These are phyloP conservation scores for Gastrolobium bilobum DNA, from an alignment of 306 rosid genomes.

Conservation along the genomic window DNA sequence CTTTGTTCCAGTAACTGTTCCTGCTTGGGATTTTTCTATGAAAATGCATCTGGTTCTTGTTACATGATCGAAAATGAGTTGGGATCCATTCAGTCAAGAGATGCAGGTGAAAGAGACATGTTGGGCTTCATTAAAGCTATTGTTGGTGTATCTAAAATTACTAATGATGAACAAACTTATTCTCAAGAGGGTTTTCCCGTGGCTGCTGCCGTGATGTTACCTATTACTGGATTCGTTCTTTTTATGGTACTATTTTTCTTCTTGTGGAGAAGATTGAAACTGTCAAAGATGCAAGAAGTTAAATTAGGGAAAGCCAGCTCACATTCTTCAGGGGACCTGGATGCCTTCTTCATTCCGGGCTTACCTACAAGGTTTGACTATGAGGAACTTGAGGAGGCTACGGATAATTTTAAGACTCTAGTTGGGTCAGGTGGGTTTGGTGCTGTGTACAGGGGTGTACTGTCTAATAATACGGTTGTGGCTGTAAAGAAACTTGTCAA, in stretches of 20 bases:
- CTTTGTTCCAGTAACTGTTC: conserved; percentile 79
- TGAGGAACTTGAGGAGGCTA: conserved; percentile 78
- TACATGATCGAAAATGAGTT: conserved; percentile 64
- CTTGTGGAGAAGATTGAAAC: conserved; percentile 61
- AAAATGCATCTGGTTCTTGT: conserved; percentile 76
- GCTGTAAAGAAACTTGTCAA: conserved; percentile 91
- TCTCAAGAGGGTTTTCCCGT: conserved; percentile 58
- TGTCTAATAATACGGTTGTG: conserved; percentile 73
- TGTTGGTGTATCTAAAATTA: conserved; percentile 30
- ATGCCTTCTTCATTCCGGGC: conserved; percentile 83
- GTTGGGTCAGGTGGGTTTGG: conserved; percentile 96
- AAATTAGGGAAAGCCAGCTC: conserved; percentile 61
- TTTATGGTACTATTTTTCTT: conserved; percentile 62
- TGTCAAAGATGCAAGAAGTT: conserved; percentile 50
- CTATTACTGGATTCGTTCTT: conserved; percentile 62
- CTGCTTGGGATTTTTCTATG: conserved; percentile 78
- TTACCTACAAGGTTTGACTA: conserved; percentile 82
- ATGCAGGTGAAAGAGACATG: conserved; percentile 44
- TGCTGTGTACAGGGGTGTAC: conserved; percentile 79
- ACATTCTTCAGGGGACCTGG: conserved; percentile 69
- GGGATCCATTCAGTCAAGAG: conserved; percentile 67
- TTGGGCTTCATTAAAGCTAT: conserved; percentile 71
- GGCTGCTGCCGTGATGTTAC: conserved; percentile 71
- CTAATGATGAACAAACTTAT: conserved; percentile 18
- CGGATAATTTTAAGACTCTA: conserved; percentile 75